Evolutionary conservation across 805 yeast species (phyloP).

Genomic region (Candida coleopterorum): DNA sequence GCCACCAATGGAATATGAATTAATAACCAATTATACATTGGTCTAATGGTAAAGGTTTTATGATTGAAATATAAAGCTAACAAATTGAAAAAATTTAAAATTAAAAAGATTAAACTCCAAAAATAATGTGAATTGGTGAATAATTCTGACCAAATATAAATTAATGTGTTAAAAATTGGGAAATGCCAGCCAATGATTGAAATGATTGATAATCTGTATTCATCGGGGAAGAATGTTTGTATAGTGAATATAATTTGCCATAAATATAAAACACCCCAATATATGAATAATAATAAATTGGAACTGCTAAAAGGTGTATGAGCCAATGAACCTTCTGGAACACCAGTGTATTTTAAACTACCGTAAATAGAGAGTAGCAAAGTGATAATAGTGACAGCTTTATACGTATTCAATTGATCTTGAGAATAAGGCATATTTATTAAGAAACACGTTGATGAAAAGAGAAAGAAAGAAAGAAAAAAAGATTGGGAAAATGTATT

Average conservation of each 20-base stretch:
- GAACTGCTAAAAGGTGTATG: constrained; percentile 71
- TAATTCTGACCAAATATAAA: constrained; percentile 59
- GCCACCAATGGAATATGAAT: constrained; percentile 66
- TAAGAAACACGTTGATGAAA: neutral
- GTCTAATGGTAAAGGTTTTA: constrained; percentile 54
- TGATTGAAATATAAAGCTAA: constrained; percentile 51
- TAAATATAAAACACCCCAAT: constrained; percentile 53
- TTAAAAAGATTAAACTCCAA: constrained; percentile 52
- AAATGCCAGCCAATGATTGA: constrained; percentile 55
- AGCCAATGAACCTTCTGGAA: constrained; percentile 36
- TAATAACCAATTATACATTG: constrained; percentile 47
- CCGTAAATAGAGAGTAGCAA: constrained; percentile 54
- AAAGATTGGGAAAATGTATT: neutral
- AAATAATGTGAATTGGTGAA: constrained; percentile 59
- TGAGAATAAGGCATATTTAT: constrained; percentile 7
- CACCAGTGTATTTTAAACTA: constrained; percentile 26
- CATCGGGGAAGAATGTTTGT: constrained; percentile 38
- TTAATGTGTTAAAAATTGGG: constrained; percentile 53
- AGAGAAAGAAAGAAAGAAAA: neutral
- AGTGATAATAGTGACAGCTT: constrained; percentile 47
- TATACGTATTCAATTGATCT: constrained; percentile 20
- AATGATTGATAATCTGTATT: constrained; percentile 4
- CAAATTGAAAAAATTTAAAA: constrained; percentile 58
- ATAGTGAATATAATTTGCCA: constrained; percentile 49
- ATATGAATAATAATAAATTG: constrained; percentile 43